Evolutionary conservation across 108 stramenopile genomes (phyloP), one percentile per base, ranked within the genome.

Genomic region (Cyclotella atomus): DNA sequence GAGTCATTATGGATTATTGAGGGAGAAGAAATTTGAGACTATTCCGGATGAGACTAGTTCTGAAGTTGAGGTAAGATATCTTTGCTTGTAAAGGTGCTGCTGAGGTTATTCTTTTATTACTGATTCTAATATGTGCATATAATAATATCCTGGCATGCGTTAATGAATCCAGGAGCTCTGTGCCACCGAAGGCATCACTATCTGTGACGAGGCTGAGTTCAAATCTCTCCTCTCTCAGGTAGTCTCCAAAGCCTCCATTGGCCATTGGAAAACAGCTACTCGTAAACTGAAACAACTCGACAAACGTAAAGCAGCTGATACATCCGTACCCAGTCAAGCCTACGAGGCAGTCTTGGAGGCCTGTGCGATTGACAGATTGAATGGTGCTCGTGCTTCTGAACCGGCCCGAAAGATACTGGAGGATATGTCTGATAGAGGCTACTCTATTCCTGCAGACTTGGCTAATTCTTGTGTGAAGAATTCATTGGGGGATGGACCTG

Each of bases 361-460:
- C 32, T 95, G 89, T 65, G 82, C 89, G 59, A 84, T 85, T 27
- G 66, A 92, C 65, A 77, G 94, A 56, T 47, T 91, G 54, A 88
- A 95, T 62, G 94, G 94, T 20, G 94, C 94, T 15, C 87, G 94
- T 10, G 94, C 94, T n/a, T 75, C 88, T 2, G 94, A 92, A 65
- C 90, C 94, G 0, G 91, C 89, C 15, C 75, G 94, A 24, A 91
- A 85, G 73, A 88, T 91, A 24, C 69, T 95, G 86, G 94, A 95
- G 67, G 83, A 87, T 24, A 91, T 95, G 90, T 59, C 88, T 6
- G 82, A 85, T 45, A 35, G 59, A 46, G 91, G 79, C 24, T 89
- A 89, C 67, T 63, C 53, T 12, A 90, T 95, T 57, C 88, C 91
- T 6, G 59, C 44, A 17, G 87, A 85, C 4, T 59, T 83, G 34